These are phyloP conservation scores for Gracilaria caudata DNA, from an alignment of 23 red algal species.

Conservation along the genomic window DNA sequence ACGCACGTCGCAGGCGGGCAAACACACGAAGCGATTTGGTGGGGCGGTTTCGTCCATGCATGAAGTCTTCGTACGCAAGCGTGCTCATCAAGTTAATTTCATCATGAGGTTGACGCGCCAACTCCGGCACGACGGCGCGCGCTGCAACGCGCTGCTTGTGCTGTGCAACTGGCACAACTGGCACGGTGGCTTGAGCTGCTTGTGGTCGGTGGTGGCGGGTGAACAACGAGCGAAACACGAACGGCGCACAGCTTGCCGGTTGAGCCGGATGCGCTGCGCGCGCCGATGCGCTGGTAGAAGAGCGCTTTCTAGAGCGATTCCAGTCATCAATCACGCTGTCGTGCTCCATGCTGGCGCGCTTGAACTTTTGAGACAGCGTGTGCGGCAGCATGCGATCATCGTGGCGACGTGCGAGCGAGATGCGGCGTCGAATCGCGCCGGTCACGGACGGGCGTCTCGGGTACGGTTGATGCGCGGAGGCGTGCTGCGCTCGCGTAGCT, in stretches of 20 bases:
- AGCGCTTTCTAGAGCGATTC: constrained; percentile 23
- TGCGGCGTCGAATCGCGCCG: constrained; percentile 25
- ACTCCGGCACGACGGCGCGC: neutral
- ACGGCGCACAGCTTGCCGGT: neutral
- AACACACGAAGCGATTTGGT: constrained; percentile 14
- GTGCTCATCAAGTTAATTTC: constrained; percentile 14
- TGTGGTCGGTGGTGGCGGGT: neutral
- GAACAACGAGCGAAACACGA: constrained; percentile 19
- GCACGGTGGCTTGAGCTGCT: neutral
- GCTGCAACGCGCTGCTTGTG: neutral
- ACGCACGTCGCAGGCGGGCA: constrained; percentile 11
- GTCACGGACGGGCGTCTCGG: constrained; percentile 9
- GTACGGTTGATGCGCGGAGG: neutral
- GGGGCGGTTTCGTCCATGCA: constrained; percentile 11
- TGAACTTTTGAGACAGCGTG: constrained; percentile 1
- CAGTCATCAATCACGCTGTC: constrained; percentile 28
- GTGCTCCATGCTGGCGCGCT: neutral
- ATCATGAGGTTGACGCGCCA: neutral
- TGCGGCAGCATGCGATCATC: neutral
- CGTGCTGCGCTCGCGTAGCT: neutral
- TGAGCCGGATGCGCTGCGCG: neutral
- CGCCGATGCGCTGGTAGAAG: neutral
- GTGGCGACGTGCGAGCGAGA: constrained; percentile 3
- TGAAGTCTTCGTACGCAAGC: constrained; percentile 34
- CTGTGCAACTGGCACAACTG: too few relatives aligned